A percentile compares a stretch with the other conserved stretches of the same genome.
Evolutionary conservation across 495 filamentous ascomycete species (phyloP).

Genomic region (Lasiosphaeria hispida): DNA sequence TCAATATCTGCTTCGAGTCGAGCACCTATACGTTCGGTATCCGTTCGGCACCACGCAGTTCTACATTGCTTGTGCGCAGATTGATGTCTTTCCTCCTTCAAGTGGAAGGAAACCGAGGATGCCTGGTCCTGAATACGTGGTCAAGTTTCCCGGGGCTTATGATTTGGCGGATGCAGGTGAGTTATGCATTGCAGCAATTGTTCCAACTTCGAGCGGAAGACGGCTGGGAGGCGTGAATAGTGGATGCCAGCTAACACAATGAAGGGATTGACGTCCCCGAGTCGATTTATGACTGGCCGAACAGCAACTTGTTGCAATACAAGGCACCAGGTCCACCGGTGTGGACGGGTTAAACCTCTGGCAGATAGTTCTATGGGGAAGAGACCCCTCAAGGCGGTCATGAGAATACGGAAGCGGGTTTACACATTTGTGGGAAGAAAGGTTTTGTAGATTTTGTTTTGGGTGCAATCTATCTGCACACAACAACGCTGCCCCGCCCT

Average conservation of each 20-base stretch:
- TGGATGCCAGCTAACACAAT: background rate
- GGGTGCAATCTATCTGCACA: too few relatives aligned
- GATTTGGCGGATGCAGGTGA: background rate
- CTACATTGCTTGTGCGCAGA: conserved; percentile 9
- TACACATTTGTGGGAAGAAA: too few relatives aligned
- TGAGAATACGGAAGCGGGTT: too few relatives aligned
- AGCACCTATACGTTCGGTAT: conserved; percentile 10
- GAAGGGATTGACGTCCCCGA: conserved; percentile 2
- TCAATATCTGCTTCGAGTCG: conserved; percentile 5
- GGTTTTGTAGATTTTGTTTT: too few relatives aligned
- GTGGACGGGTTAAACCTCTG: conserved; percentile 10
- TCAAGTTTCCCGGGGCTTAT: conserved; percentile 7
- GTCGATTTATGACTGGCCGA: conserved; percentile 10
- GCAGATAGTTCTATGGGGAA: too few relatives aligned
- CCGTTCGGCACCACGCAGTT: conserved; percentile 9
- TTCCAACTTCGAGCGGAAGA: too few relatives aligned
- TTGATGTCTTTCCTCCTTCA: background rate
- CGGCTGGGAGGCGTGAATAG: too few relatives aligned
- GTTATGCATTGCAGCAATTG: too few relatives aligned
- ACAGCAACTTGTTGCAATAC: conserved; percentile 2
- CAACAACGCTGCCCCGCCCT: too few relatives aligned
- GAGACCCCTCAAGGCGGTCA: too few relatives aligned
- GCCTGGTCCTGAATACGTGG: conserved; percentile 5
- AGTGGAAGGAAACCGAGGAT: background rate
- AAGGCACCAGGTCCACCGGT: conserved; percentile 9